phyloP scores from a whole-genome alignment of 805 yeast species.

The Scheffersomyces spartinae region DNA sequence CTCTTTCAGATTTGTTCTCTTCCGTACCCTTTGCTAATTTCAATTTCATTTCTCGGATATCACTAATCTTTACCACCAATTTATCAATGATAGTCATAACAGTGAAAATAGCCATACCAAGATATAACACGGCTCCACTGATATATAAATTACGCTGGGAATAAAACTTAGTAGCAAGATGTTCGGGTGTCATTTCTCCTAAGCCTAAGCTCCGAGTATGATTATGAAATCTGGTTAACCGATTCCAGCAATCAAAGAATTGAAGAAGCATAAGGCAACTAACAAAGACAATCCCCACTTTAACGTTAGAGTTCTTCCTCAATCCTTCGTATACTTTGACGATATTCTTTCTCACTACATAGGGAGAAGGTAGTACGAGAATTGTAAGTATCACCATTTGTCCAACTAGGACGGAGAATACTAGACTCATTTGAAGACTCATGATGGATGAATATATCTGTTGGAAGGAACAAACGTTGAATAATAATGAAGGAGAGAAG shows the following conservation, averaged over 20 bases:
- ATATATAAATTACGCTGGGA: conserved; percentile 53
- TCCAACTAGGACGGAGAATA: conserved; percentile 36
- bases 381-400: conserved; percentile 40
- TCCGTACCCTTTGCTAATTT: too few relatives aligned
- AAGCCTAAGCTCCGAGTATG: conserved; percentile 6
- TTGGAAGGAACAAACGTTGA: too few relatives aligned
- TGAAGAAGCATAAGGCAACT: conserved; percentile 33
- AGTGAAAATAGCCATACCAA: conserved; percentile 42
- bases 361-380: conserved; percentile 46
- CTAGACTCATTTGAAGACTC: conserved; percentile 35
- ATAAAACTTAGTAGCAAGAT: conserved; percentile 47
- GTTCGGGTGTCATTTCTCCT: conserved; percentile 28
- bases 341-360: conserved; percentile 30
- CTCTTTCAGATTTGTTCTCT: too few relatives aligned
- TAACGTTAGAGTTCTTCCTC: conserved; percentile 26
- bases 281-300: conserved; percentile 32
- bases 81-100: conserved; percentile 41
- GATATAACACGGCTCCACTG: conserved; percentile 50
- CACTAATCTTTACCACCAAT: conserved; percentile 34
- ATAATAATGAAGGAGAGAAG: too few relatives aligned
- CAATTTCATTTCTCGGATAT: conserved; percentile 13
- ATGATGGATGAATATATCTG: too few relatives aligned
- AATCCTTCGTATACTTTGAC: conserved; percentile 24
- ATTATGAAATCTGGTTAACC: conserved; percentile 20
- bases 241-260: conserved; percentile 43